phyloP scores from a whole-genome alignment of 176 grass and related monocot genomes.

The Musa acuminata region DNA sequence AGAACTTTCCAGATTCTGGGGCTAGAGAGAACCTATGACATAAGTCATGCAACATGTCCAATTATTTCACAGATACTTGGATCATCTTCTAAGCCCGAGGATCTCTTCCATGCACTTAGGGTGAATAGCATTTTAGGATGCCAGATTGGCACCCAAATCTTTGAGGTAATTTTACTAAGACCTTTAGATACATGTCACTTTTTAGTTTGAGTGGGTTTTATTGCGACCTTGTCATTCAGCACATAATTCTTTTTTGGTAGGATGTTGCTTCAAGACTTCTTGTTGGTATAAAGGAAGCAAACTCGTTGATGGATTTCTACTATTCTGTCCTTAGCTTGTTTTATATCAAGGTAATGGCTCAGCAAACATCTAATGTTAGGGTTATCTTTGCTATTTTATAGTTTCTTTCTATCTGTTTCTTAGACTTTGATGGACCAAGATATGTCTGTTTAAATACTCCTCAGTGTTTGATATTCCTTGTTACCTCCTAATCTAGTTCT shows the following conservation, averaged over 20 bases:
- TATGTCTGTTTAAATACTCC: too few relatives aligned
- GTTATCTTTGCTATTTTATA: background rate
- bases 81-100: constrained; percentile 31
- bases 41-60: constrained; percentile 19
- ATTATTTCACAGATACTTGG: constrained; percentile 24
- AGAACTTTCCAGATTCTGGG: constrained; percentile 31
- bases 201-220: background rate
- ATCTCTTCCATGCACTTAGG: constrained; percentile 53
- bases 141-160: constrained; percentile 21
- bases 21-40: constrained; percentile 10
- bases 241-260: constrained; percentile 29
- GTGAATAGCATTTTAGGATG: constrained; percentile 37
- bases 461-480: background rate
- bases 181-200: background rate
- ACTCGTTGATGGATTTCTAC: constrained; percentile 73
- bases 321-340: constrained; percentile 59
- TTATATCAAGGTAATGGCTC: constrained; percentile 50
- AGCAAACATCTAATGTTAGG: too few relatives aligned
- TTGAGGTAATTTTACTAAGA: constrained; percentile 34
- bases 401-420: too few relatives aligned
- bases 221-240: background rate
- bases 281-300: constrained; percentile 53
- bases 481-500: background rate
- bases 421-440: too few relatives aligned
- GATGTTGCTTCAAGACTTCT: constrained; percentile 48